phyloP scores from a whole-genome alignment of 1,284 basidiomycete genomes.

The Cutaneotrichosporon cavernicola region DNA sequence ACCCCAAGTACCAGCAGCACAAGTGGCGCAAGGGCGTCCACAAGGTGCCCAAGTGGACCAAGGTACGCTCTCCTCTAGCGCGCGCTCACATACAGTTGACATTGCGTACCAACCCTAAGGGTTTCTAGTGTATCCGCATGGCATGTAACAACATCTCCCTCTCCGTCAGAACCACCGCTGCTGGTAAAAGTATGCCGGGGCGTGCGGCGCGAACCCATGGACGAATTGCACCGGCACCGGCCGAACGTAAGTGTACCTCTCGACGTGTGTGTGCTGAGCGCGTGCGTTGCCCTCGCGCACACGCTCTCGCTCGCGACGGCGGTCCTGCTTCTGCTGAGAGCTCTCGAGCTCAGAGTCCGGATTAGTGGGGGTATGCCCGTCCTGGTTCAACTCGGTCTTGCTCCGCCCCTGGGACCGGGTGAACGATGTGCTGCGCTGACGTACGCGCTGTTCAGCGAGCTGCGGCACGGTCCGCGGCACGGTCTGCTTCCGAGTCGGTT shows the following conservation, averaged over 20 bases:
- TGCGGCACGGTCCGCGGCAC: too few relatives aligned
- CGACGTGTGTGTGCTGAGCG: background rate
- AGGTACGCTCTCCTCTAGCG: conserved; percentile 59
- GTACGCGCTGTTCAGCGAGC: too few relatives aligned
- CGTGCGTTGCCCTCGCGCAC: too few relatives aligned
- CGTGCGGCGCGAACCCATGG: background rate
- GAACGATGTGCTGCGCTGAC: too few relatives aligned
- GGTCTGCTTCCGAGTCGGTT: too few relatives aligned
- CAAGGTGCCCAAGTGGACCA: conserved; percentile 92
- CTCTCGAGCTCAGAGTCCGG: too few relatives aligned
- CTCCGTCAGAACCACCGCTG: background rate
- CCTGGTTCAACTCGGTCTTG: too few relatives aligned
- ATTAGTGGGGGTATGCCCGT: too few relatives aligned
- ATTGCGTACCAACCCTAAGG: conserved; percentile 77
- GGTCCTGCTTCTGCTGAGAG: too few relatives aligned
- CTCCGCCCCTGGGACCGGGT: too few relatives aligned
- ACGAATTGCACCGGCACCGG: background rate
- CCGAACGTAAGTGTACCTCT: background rate
- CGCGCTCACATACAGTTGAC: conserved; percentile 62
- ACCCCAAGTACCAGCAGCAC: conserved; percentile 58
- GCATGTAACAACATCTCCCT: conserved; percentile 10
- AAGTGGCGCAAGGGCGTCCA: conserved; percentile 88
- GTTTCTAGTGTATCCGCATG: conserved; percentile 63
- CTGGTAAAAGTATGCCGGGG: background rate
- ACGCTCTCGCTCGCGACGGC: too few relatives aligned